phyloP scores from a whole-genome alignment of 2,329 filamentous ascomycete species.

The Penicillium olsonii region DNA sequence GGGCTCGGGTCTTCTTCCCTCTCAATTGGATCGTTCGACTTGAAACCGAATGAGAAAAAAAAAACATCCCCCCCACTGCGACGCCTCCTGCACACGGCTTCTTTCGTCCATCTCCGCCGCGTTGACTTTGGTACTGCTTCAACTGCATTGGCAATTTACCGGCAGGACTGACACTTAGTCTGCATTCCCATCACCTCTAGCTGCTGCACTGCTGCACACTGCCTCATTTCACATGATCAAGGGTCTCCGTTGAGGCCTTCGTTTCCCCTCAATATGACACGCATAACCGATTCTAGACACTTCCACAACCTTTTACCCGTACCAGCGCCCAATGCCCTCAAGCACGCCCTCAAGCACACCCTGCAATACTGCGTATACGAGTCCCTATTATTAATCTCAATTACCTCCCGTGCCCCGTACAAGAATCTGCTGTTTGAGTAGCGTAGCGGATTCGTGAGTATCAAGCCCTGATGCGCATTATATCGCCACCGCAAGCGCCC shows the following conservation, averaged over 20 bases:
- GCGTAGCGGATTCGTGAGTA: no score
- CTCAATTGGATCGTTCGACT: background rate
- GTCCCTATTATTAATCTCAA: no score
- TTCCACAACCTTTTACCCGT: conserved; percentile 2
- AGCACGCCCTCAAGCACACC: no score
- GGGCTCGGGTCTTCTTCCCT: conserved; percentile 7
- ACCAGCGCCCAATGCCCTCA: background rate
- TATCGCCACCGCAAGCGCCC: conserved; percentile 20
- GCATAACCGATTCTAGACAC: conserved; percentile 3
- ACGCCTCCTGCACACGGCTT: conserved; percentile 14
- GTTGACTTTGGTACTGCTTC: conserved; percentile 6
- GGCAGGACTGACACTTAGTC: conserved; percentile 1
- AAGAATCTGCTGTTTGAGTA: no score
- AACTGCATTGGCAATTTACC: conserved; percentile 1
- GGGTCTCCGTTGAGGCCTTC: background rate
- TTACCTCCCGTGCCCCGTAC: no score
- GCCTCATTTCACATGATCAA: conserved; percentile 7
- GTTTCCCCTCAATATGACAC: conserved; percentile 5
- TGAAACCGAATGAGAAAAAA: conserved; percentile 1
- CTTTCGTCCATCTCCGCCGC: conserved; percentile 8
- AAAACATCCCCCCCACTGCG: conserved; percentile 3
- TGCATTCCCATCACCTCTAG: conserved; percentile 15
- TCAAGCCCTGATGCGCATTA: conserved; percentile 7
- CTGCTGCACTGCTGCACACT: conserved; percentile 5
- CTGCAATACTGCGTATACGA: background rate